These are phyloP conservation scores for Kazachstania bromeliacearum DNA, from an alignment of 805 yeast genomes.

Conservation along the genomic window DNA sequence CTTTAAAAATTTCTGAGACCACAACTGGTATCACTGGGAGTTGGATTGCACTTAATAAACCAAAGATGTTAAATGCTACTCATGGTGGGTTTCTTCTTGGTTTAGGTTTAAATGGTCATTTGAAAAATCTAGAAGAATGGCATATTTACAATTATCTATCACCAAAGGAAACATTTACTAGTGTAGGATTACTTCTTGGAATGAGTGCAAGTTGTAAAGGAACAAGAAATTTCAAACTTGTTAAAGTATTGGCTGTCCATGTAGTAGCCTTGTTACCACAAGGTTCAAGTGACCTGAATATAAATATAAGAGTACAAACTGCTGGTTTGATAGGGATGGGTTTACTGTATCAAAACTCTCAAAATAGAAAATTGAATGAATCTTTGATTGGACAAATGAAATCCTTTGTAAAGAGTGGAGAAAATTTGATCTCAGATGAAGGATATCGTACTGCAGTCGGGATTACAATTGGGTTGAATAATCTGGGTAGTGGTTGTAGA, in stretches of 20 bases:
- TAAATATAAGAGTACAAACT: conserved; percentile 72
- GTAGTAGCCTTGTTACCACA: conserved; percentile 83
- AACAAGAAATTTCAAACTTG: conserved; percentile 73
- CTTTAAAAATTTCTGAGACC: conserved; percentile 60
- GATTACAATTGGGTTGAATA: conserved; percentile 73
- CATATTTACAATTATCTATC: conserved; percentile 88
- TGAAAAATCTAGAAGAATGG: conserved; percentile 84
- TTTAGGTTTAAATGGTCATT: conserved; percentile 83
- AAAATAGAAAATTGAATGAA: conserved; percentile 80
- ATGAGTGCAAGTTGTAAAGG: conserved; percentile 85
- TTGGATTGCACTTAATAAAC: conserved; percentile 86
- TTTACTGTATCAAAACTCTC: conserved; percentile 63
- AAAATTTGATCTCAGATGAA: conserved; percentile 51
- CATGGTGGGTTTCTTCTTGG: conserved; percentile 96
- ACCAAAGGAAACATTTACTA: conserved; percentile 75
- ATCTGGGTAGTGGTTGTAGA: conserved; percentile 56
- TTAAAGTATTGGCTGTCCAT: conserved; percentile 88
- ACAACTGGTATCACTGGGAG: conserved; percentile 61
- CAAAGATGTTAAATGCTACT: conserved; percentile 58
- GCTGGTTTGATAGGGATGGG: conserved; percentile 92
- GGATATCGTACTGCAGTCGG: conserved; percentile 86
- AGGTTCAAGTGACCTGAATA: conserved; percentile 85
- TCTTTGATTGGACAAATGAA: conserved; percentile 62
- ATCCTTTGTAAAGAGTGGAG: conserved; percentile 41
- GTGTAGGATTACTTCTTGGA: conserved; percentile 82